Conservation (phyloP, 1,284 basidiomycete species). For the Porogramme epimiltina region DNA sequence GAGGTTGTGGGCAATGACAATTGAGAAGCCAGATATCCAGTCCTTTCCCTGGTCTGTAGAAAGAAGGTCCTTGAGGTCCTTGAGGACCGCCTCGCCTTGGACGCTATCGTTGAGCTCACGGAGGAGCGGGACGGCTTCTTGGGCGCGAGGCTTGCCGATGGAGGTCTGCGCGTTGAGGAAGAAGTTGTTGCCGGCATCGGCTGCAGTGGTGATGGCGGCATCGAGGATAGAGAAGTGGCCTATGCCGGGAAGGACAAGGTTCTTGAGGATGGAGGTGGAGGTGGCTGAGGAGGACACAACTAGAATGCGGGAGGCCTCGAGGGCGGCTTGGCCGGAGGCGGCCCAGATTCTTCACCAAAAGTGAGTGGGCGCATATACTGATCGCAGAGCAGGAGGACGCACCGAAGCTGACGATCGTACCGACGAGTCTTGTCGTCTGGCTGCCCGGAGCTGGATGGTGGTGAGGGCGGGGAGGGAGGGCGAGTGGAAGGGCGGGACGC, state of each 20-base stretch:
- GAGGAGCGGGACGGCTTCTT: constrained; percentile 80
- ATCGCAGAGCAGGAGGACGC: constrained; percentile 24
- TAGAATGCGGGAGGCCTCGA: constrained; percentile 84
- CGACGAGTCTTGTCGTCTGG: constrained; percentile 87
- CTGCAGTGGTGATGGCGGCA: constrained; percentile 55
- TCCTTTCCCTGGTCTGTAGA: constrained; percentile 44
- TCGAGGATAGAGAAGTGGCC: constrained; percentile 92
- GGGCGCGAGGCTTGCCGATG: constrained; percentile 79
- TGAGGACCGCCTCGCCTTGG: constrained; percentile 66
- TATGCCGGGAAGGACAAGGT: constrained; percentile 93
- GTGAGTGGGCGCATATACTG: background rate
- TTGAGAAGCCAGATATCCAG: constrained; percentile 52
- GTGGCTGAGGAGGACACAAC: constrained; percentile 82
- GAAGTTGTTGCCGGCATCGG: constrained; percentile 95
- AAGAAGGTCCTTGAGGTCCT: constrained; percentile 60
- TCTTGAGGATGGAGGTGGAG: constrained; percentile 88
- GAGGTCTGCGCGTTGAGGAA: constrained; percentile 81
- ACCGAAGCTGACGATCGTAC: constrained; percentile 93
- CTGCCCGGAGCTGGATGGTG: constrained; percentile 35
- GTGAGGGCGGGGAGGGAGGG: constrained; percentile 3
- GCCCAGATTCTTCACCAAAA: constrained; percentile 81
- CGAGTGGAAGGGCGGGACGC: constrained; percentile 21
- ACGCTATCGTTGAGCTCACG: constrained; percentile 90
- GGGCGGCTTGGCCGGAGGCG: constrained; percentile 87
- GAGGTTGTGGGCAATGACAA: constrained; percentile 87